These are phyloP conservation scores for Serendipita indica DNA, from an alignment of 768 basidiomycete species.

Conservation along the genomic window DNA sequence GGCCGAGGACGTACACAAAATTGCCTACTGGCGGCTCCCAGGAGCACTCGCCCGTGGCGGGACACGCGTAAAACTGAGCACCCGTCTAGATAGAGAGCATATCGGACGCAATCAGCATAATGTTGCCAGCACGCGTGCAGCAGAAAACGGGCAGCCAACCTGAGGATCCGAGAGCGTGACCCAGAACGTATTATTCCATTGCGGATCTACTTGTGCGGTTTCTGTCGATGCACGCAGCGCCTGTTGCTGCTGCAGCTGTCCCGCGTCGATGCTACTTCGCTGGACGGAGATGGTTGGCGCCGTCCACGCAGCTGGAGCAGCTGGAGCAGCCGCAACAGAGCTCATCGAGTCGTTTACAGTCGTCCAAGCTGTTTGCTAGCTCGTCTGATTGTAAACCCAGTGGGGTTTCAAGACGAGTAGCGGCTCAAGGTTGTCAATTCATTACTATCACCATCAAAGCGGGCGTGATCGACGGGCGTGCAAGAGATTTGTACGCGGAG, in stretches of 20 bases:
- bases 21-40: slow-evolving; percentile 87
- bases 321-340: not conserved
- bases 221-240: not conserved
- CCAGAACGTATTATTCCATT: slow-evolving; percentile 90
- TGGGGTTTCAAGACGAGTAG: no score
- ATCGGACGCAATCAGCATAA: slow-evolving; percentile 8
- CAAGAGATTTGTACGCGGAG: no score
- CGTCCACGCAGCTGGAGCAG: not conserved
- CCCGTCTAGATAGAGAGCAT: slow-evolving; percentile 23
- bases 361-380: no score
- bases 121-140: not conserved
- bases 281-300: slow-evolving; percentile 2
- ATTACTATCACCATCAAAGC: no score
- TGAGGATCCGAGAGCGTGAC: slow-evolving; percentile 85
- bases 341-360: no score
- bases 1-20: slow-evolving; percentile 49
- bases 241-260: not conserved
- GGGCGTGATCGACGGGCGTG: no score
- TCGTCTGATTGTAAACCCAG: no score
- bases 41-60: slow-evolving; percentile 78
- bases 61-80: slow-evolving; percentile 78
- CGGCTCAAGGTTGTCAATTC: no score
- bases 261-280: not conserved
- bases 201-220: not conserved
- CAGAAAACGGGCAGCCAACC: slow-evolving; percentile 26